Evolutionary conservation across 495 filamentous ascomycete species (phyloP), one percentile per base, ranked within the genome.

Genomic region (Cladorrhinum samala): DNA sequence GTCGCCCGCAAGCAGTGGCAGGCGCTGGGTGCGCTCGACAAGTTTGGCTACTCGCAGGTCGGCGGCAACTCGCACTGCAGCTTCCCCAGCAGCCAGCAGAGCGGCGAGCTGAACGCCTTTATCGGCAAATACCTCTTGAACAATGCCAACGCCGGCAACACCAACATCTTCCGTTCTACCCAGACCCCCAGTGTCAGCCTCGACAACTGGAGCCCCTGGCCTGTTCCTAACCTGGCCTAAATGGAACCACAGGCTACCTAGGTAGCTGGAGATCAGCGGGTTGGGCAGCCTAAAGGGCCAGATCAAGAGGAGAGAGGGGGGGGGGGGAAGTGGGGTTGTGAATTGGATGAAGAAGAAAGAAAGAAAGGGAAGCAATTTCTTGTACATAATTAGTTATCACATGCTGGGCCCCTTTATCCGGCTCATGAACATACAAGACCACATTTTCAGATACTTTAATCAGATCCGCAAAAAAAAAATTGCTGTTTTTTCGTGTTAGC

Each of bases 51-150:
- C 64, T 73, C 73, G 2, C 72, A 75, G 52, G 69, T 76, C 17
- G 76, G 78, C 27, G 72, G 70, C 51, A 76, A 82, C 61, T 55
- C 49, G 21, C 80, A 83, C 59, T 83, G 80, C 64, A 50, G 53
- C 52, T 82, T 83, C 68, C 79, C 79, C 2, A 68, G 62, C 13
- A 61, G 63, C 19, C 60, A 60, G 14, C 24, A 54, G 21, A 68
- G 78, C 62, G 27, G 71, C n/a, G 75, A 81, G 43, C 68, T 83
- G 46, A 77, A 64, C 6, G 67, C 73, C 2, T 83, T 75, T 66
- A 73, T 81, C 55, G 69, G 76, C 58, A 74, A 75, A 63, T 83
- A 74, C 66, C 58, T 82, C 49, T 62, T 79, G 53, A 65, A 63
- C 46, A 62, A 55, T 17, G 43, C 46, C 16, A 54, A 50, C 17